Evolutionary conservation across 306 rosid genomes (phyloP).

Genomic region (Herpetospermum pedunculosum): DNA sequence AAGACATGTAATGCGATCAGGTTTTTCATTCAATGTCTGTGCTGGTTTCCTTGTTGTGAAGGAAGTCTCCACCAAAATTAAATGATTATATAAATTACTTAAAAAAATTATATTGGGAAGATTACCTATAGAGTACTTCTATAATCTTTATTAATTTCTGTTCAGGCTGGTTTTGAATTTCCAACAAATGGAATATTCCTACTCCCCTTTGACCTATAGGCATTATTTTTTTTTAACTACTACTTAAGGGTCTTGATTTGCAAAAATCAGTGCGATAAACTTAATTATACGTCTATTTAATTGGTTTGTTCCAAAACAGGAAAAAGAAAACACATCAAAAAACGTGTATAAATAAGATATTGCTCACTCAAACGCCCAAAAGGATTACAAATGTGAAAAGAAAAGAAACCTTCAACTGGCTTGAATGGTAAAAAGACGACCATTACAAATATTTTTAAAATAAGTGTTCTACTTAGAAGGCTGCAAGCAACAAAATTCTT

Average conservation of each 20-base stretch:
- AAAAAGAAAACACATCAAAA: neutral
- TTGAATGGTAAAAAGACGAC: neutral
- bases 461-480: neutral
- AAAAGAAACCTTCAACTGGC: neutral
- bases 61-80: neutral
- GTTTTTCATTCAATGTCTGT: neutral
- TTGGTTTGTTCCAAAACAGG: neutral
- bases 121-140: neutral
- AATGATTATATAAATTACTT: neutral
- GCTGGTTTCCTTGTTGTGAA: neutral
- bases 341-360: neutral
- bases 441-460: neutral
- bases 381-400: neutral
- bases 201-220: neutral
- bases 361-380: neutral
- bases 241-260: neutral
- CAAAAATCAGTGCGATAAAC: neutral
- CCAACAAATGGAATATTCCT: neutral
- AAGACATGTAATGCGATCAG: neutral
- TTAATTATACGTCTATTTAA: neutral
- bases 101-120: neutral
- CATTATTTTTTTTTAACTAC: neutral
- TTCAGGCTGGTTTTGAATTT: neutral
- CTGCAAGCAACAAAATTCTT: neutral
- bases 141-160: neutral